These are phyloP conservation scores for Cutaneotrichosporon mucoides DNA, from an alignment of 1,284 basidiomycete genomes.

Conservation along the genomic window DNA sequence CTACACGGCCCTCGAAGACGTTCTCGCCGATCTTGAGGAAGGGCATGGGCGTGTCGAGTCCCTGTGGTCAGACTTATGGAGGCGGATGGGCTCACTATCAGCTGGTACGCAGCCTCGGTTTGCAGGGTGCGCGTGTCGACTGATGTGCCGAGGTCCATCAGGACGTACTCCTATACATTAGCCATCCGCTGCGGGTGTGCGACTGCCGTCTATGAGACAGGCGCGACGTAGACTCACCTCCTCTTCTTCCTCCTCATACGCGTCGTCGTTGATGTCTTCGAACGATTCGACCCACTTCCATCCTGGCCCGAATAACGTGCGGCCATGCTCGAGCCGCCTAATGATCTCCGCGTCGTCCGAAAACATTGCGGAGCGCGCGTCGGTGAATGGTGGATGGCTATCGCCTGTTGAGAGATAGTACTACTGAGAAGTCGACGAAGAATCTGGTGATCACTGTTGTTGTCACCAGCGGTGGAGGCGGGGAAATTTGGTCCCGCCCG, in stretches of 20 bases:
- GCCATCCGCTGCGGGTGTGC: no score
- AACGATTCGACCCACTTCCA: slow-evolving; percentile 39
- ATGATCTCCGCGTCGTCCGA: slow-evolving; percentile 10
- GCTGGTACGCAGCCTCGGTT: slow-evolving; percentile 39
- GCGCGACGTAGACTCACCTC: no score
- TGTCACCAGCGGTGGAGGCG: neutral
- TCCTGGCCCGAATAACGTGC: slow-evolving; percentile 30
- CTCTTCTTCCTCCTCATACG: slow-evolving; percentile 39
- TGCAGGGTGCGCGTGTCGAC: slow-evolving; percentile 33
- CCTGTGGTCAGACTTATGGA: slow-evolving; percentile 25
- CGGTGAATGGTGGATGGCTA: neutral
- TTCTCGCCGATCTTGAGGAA: slow-evolving; percentile 46
- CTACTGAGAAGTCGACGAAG: no score
- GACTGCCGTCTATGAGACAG: no score
- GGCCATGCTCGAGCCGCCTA: slow-evolving; percentile 13
- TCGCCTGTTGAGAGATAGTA: neutral
- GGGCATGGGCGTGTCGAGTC: slow-evolving; percentile 45
- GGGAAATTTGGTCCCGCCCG: slow-evolving; percentile 2
- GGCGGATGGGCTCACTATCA: slow-evolving; percentile 29
- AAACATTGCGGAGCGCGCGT: neutral
- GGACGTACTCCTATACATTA: slow-evolving; percentile 38
- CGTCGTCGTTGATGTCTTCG: slow-evolving; percentile 38
- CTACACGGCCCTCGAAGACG: slow-evolving; percentile 39
- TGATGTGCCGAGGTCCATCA: slow-evolving; percentile 39
- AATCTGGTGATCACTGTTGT: neutral